Base-by-base conservation (phyloP, 148 eudicot species). In the Vaccinium myrtillus region DNA sequence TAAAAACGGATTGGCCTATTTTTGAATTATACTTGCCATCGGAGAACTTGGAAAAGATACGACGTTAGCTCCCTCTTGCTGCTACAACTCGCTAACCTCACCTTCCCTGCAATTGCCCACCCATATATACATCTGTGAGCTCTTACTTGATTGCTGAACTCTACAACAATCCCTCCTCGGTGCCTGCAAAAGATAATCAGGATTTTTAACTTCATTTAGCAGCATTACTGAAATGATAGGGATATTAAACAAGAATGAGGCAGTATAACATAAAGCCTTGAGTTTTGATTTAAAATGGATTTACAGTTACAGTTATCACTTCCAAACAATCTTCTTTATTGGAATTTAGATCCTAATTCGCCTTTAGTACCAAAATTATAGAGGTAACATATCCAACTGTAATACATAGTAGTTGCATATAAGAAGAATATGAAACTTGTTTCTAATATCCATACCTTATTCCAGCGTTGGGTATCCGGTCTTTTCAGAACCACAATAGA, bases 141-240 rank as follows among this genome's bases (percentile, higher is more conserved):
- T 83, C 43, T 65, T 85, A n/a, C 58, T 83, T 59, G 89, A 76
- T 67, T 86, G 91, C 86, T 85, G 53, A 75, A 89, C 75, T 87
- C 89, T 87, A 78, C 91, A 89, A 73, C 91, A 89, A 78, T 89
- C 91, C 65, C 87, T 87, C 63, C 91, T 85, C 56, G 91, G 91
- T 70, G 91, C 82, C 91, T 89, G 89, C 86, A 87, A 59, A 75
- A 84, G 30, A 78, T 75, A 23, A 85, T 65, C 65, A 81, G 46
- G 39, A 69, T 80, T 27, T 56, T 25, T 58, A 13, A 48, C 39
- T 59, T 73, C 32, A 67, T 27, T 25, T 23, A 43, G 25, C 14
- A 79, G n/a, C 30, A 54, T 21, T 55, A 32, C 18, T 16, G 8
- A 48, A 48, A 21, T 8, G 36, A 11, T 1, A 0, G 15, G 39